Conservation (phyloP, 129 eudicot genomes). For the Calendula officinalis region DNA sequence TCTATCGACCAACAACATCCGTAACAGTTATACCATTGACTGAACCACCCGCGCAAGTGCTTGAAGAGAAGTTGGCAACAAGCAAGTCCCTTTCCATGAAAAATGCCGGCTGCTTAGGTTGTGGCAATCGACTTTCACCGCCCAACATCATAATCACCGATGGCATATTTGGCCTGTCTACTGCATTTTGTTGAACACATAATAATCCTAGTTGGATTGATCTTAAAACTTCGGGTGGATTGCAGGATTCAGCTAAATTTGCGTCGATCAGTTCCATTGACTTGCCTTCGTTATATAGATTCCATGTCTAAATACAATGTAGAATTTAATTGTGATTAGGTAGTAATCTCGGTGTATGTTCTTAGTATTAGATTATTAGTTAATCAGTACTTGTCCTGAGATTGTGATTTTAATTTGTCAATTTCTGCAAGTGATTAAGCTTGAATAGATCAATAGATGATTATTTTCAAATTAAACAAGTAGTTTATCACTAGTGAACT, state of each 20-base stretch:
- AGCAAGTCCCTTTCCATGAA: conserved; percentile 16
- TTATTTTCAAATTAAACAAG: too few species aligned
- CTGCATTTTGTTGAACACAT: neutral
- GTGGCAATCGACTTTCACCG: conserved; percentile 23
- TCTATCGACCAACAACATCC: conserved; percentile 21
- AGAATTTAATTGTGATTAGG: too few species aligned
- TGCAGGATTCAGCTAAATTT: too few species aligned
- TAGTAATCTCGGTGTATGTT: too few species aligned
- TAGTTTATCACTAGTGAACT: too few species aligned
- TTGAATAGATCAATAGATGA: too few species aligned
- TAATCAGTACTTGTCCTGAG: too few species aligned
- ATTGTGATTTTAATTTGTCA: too few species aligned
- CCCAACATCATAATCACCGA: conserved; percentile 31
- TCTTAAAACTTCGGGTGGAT: too few species aligned
- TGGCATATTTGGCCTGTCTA: conserved; percentile 36
- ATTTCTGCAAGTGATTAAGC: too few species aligned
- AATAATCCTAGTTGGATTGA: too few species aligned
- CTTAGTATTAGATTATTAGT: too few species aligned
- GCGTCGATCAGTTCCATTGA: conserved; percentile 24
- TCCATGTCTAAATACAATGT: conserved; percentile 21
- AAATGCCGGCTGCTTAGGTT: conserved; percentile 36
- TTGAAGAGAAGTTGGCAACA: conserved; percentile 22
- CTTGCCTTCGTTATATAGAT: conserved; percentile 28
- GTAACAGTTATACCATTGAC: conserved; percentile 28
- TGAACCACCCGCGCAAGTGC: conserved; percentile 16